A percentile compares a stretch with the other conserved stretches of the same genome.
Evolutionary conservation across 2,329 filamentous ascomycete genomes (phyloP).

Genomic region (Cercospora sesami): DNA sequence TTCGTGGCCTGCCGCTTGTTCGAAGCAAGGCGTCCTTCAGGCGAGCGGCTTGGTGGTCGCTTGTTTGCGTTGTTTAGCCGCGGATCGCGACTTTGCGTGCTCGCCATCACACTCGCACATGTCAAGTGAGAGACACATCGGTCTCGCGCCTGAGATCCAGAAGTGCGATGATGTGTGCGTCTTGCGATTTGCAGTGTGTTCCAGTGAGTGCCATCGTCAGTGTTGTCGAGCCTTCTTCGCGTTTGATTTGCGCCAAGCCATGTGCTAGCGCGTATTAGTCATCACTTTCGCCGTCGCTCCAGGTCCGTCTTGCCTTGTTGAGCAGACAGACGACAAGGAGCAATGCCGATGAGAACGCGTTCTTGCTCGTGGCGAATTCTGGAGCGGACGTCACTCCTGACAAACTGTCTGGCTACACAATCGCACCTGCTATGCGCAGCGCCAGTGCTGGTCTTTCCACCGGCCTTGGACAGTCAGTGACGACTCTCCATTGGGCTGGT

Average conservation of each 20-base stretch:
- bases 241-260: not conserved
- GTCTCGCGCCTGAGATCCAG: not conserved
- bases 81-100: constrained; percentile 3
- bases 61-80: constrained; percentile 4
- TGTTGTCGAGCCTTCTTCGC: not conserved
- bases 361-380: not conserved
- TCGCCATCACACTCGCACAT: constrained; percentile 3
- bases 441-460: not conserved
- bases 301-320: not conserved
- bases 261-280: not conserved
- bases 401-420: not conserved
- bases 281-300: not conserved
- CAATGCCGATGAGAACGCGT: not conserved
- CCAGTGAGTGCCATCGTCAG: not conserved
- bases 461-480: too few species aligned
- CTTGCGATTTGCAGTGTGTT: not conserved
- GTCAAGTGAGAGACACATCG: not conserved
- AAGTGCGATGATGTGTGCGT: not conserved
- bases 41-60: constrained; percentile 9
- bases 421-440: not conserved
- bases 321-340: not conserved
- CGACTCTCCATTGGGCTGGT: not conserved
- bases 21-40: constrained; percentile 4
- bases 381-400: not conserved
- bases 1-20: constrained; percentile 8